Percentiles rank a stretch among this genome's conserved stretches.
phyloP scores from a whole-genome alignment of 305 asterid genomes.

The Fraxinus greggii region DNA sequence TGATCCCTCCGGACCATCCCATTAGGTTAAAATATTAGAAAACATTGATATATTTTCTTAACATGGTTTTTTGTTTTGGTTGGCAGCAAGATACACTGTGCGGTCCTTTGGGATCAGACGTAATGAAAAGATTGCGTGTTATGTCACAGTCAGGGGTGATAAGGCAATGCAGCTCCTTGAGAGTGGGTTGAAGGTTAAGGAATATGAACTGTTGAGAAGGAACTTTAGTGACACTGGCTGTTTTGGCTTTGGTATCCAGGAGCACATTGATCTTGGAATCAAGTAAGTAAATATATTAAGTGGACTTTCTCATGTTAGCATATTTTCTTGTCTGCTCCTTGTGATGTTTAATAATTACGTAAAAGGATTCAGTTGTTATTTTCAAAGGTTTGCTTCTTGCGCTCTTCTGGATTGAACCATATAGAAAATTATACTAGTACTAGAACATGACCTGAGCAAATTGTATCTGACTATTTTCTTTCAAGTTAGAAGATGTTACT shows the following conservation, averaged over 20 bases:
- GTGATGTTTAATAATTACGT: neutral
- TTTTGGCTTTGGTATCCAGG: slow-evolving; percentile 90
- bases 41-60: neutral
- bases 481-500: neutral
- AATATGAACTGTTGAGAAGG: slow-evolving; percentile 69
- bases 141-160: slow-evolving; percentile 85
- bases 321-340: neutral
- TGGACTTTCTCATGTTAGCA: neutral
- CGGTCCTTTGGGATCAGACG: slow-evolving; percentile 90
- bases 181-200: slow-evolving; percentile 92
- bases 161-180: slow-evolving; percentile 93
- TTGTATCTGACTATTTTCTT: neutral
- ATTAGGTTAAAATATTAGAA: neutral
- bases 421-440: neutral
- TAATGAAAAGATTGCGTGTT: slow-evolving; percentile 90
- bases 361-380: neutral
- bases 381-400: neutral
- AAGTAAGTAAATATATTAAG: slow-evolving; percentile 48
- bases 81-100: slow-evolving; percentile 83
- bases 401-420: neutral
- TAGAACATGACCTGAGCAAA: neutral
- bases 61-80: neutral
- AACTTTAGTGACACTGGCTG: slow-evolving; percentile 93
- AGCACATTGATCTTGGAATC: slow-evolving; percentile 93
- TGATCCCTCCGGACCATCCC: neutral